Evolutionary conservation across 768 basidiomycete genomes (phyloP), one percentile per base, ranked within the genome.

Genomic region (Leccinum olivaceopallidum): DNA sequence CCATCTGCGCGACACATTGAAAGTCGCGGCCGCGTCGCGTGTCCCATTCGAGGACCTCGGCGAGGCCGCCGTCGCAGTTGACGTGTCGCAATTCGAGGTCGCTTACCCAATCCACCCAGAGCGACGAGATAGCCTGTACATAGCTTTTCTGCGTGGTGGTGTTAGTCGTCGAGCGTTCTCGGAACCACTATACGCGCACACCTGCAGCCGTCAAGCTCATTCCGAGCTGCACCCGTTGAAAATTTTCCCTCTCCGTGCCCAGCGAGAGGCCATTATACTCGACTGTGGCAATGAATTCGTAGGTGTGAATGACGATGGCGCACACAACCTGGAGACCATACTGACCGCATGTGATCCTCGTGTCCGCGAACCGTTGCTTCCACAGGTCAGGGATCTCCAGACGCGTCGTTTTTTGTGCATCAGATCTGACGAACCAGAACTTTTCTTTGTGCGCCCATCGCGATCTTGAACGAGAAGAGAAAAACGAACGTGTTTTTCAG

Each of bases 171-270:
- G 10, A 1, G 24, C 20, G 9, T 22, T 50, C 16, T 13, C 6
- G 0, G n/a, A 34, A 20, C 13, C 14, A 9, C 34, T 13, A 22
- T 26, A 36, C 16, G 18, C 56, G 26, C 60, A 37, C 66, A 88
- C 90, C 89, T 69, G 90, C 88, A 22, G 86, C 81, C 8, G 88
- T 87, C 52, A 94, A 77, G 16, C 84, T 77, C 76, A 91, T 85
- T 57, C 92, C 92, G 44, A 94, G 72, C 65, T 94, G 92, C 16
- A 94, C 92, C 28, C 92, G 80, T 65, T 90, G 88, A 67, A 91
- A 92, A 22, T 93, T 86, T 56, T 94, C 92, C 53, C 91, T 83
- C 71, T 94, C 90, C 5, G 79, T 75, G 6, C 78, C 77, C 13
- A 82, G 78, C 2, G 79, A 71, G 1, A 94, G 75, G 30, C 77